Evolutionary conservation across 2,329 filamentous ascomycete species (phyloP).

Genomic region (Diaporthe velutina): DNA sequence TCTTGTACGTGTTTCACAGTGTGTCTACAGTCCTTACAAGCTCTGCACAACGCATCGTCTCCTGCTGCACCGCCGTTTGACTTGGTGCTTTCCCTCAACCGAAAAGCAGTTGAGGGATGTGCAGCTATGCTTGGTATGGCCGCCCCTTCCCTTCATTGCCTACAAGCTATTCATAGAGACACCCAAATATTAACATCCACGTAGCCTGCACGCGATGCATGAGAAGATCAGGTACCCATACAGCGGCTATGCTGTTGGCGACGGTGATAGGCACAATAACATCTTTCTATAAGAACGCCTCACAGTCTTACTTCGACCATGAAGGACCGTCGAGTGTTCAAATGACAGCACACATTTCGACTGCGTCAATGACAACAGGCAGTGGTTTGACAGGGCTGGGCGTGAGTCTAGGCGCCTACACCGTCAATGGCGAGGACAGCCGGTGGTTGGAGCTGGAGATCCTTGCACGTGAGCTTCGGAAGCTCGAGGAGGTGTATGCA

Average conservation of each 20-base stretch:
- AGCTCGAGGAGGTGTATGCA: slow-evolving; percentile 60
- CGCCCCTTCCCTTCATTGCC: too few relatives aligned
- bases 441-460: slow-evolving; percentile 63
- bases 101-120: slow-evolving; percentile 63
- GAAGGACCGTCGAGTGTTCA: slow-evolving; percentile 40
- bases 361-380: not conserved
- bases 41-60: slow-evolving; percentile 59
- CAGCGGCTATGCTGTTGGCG: slow-evolving; percentile 62
- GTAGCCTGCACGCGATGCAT: slow-evolving; percentile 58
- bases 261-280: slow-evolving; percentile 63
- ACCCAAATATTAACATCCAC: not conserved
- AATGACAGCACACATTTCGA: slow-evolving; percentile 38
- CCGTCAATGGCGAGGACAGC: slow-evolving; percentile 59
- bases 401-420: slow-evolving; percentile 59
- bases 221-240: slow-evolving; percentile 57
- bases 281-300: slow-evolving; percentile 59
- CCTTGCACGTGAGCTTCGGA: slow-evolving; percentile 60
- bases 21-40: slow-evolving; percentile 61
- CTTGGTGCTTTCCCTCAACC: slow-evolving; percentile 58
- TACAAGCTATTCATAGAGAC: not conserved
- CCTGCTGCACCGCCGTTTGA: slow-evolving; percentile 57
- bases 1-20: slow-evolving; percentile 61
- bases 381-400: slow-evolving; percentile 46
- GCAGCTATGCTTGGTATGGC: slow-evolving; percentile 55
- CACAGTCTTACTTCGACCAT: slow-evolving; percentile 54